Evolutionary conservation across 2,329 filamentous ascomycete genomes (phyloP).

Genomic region (Colletotrichum kahawae): DNA sequence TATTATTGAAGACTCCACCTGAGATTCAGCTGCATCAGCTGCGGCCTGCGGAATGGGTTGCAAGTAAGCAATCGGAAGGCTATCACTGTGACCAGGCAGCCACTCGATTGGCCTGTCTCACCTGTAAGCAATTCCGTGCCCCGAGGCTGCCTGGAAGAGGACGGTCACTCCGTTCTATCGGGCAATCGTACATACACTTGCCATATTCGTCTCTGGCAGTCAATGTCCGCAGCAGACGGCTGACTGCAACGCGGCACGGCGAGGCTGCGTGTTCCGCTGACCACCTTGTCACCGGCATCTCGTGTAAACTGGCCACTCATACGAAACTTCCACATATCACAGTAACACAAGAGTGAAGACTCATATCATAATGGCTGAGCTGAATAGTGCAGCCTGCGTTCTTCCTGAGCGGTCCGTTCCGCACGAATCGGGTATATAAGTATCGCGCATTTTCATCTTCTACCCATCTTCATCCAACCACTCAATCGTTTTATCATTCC

Average conservation of each 20-base stretch:
- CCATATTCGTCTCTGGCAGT: background rate
- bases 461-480: fast-evolving
- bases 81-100: background rate
- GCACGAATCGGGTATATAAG: background rate
- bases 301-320: background rate
- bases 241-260: background rate
- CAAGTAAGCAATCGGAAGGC: background rate
- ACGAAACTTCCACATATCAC: background rate
- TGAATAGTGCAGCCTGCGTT: fast-evolving
- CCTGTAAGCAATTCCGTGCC: background rate
- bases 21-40: background rate
- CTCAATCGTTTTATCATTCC: background rate
- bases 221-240: background rate
- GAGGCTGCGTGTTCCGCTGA: background rate
- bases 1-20: background rate
- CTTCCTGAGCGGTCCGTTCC: background rate
- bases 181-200: background rate
- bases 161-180: background rate
- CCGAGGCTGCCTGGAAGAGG: background rate
- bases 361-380: background rate
- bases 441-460: background rate
- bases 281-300: background rate
- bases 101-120: background rate
- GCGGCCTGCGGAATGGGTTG: background rate
- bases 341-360: background rate